Base-by-base conservation (phyloP, 2,329 filamentous ascomycete species). In the Pestalotiopsis fici region DNA sequence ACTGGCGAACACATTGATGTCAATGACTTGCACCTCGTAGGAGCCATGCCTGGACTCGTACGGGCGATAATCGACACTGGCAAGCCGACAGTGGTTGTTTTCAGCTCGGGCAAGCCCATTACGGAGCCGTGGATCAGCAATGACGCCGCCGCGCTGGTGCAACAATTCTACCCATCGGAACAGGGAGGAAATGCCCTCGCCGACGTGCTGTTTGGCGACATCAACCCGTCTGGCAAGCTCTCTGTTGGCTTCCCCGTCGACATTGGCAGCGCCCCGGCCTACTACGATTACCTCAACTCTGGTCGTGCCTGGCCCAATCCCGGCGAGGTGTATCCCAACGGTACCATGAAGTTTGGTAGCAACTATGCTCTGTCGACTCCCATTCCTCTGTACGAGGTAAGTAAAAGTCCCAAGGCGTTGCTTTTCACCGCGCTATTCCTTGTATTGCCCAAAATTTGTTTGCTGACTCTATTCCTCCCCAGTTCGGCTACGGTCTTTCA, bases 161-260 rank as follows among this genome's bases (percentile, higher is more conserved):
- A 93, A 74, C 91, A 93, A 77, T 93, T 93, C 79, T 94, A 93
- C 72, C 90, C 90, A 6, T 90, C 88, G 0, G 90, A 93, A 72
- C 82, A 92, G 79, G 90, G 90, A 27, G 90, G 90, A 0, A 81
- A 89, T 67, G 90, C 90, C 1, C 83, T 92, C 1, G 90, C 90
- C 0, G 88, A 91, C 69, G 82, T 92, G 35, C 81, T 92, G 1
- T 90, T 88, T 72, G 90, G 90, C 28, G 81, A 87, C 65, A 85
- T 87, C 64, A 91, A 90, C 76, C 90, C 90, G 0, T 89, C 86
- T 1, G 90, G 90, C 50, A 90, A 88, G 75, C 84, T 92, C 13
- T 85, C 86, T 1, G 89, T 93, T 39, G 88, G 87, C 12, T 90
- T 93, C 74, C 91, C 91, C 0, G 85, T 87, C 67, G 87, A 89